These are phyloP conservation scores for Aspergillus caelatus DNA, from an alignment of 2,329 filamentous ascomycete species.

Conservation along the genomic window DNA sequence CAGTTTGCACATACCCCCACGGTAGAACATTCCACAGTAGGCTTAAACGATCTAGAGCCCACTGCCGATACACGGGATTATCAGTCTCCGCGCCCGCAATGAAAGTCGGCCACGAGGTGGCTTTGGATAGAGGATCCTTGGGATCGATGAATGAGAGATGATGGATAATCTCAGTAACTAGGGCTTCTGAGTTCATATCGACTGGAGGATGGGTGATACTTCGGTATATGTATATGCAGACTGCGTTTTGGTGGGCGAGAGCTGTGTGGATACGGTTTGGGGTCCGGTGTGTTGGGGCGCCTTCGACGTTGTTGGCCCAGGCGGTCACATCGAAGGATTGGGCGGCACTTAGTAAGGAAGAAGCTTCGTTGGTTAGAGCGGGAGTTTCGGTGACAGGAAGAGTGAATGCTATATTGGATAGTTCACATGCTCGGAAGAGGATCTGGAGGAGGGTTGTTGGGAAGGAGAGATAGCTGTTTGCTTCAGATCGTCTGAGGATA, in stretches of 20 bases:
- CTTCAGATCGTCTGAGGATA: constrained; percentile 5
- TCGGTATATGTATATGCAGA: background rate
- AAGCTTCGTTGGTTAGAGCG: background rate
- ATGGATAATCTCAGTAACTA: background rate
- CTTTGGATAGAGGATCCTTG: constrained; percentile 10
- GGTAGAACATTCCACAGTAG: constrained; percentile 6
- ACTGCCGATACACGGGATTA: background rate
- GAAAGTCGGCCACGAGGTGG: constrained; percentile 13
- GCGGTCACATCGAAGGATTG: background rate
- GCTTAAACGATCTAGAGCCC: background rate
- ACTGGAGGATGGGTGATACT: background rate
- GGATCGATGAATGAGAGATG: background rate
- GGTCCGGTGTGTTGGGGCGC: background rate
- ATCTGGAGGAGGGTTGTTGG: constrained; percentile 3
- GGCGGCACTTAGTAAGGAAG: background rate
- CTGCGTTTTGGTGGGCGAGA: background rate
- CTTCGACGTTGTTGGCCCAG: background rate
- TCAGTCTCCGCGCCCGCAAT: constrained; percentile 11
- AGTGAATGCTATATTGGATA: background rate
- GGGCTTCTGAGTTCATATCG: background rate
- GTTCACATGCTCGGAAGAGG: constrained; percentile 11
- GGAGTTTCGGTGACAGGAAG: background rate
- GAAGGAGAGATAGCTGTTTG: constrained; percentile 8
- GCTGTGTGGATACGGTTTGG: background rate
- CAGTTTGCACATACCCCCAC: constrained; percentile 13